A percentile compares a stretch with the other conserved stretches of the same genome.
phyloP scores from a whole-genome alignment of 148 eudicot genomes.

The Nepenthes gracilis region DNA sequence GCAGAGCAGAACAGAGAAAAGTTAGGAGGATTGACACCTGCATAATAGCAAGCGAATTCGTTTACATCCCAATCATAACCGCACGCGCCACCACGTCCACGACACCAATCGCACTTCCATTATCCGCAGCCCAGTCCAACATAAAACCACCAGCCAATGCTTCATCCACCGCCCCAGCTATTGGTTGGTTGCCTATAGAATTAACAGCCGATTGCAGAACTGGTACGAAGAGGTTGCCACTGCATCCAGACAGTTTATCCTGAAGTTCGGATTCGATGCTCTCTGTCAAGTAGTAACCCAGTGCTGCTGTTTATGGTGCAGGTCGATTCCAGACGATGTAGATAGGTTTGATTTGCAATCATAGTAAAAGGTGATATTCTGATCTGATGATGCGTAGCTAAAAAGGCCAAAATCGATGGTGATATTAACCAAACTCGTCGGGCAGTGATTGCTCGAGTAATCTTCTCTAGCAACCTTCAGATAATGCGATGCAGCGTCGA shows the following conservation, averaged over 20 bases:
- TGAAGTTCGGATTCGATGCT: not conserved
- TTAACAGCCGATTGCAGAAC: not conserved
- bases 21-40: too few species aligned
- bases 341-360: constrained; percentile 14
- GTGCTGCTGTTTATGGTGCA: not conserved
- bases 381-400: constrained; percentile 4
- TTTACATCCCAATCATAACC: too few species aligned
- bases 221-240: constrained; percentile 4
- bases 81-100: too few species aligned
- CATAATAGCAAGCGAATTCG: too few species aligned
- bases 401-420: constrained; percentile 21
- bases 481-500: not conserved
- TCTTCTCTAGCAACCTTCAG: constrained; percentile 32
- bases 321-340: not conserved
- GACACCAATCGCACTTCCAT: too few species aligned
- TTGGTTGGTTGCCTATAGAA: not conserved
- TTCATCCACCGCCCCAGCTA: not conserved
- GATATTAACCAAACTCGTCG: constrained; percentile 2
- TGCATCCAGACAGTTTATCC: constrained; percentile 4
- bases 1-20: too few species aligned
- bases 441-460: constrained; percentile 21
- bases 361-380: constrained; percentile 28
- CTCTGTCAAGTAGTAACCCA: constrained; percentile 8
- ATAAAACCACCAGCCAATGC: not conserved
- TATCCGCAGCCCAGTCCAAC: too few species aligned